Conservation (phyloP, 441 rosid species). For the Gossypium gossypioides region DNA sequence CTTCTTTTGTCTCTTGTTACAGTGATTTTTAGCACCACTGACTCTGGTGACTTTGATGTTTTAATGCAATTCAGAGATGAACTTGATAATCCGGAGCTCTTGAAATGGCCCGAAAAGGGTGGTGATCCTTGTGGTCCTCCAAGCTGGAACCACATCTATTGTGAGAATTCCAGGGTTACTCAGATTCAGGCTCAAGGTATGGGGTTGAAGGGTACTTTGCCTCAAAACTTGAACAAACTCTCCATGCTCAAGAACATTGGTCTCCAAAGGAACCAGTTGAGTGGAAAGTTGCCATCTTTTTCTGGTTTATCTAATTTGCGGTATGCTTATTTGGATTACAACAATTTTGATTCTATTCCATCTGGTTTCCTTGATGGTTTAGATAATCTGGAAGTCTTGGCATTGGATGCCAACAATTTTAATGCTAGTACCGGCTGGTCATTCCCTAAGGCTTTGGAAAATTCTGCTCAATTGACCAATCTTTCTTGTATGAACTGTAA, state of each 20-base stretch:
- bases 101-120: conserved; percentile 50
- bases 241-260: conserved; percentile 42
- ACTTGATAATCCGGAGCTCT: conserved; percentile 52
- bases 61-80: conserved; percentile 45
- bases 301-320: conserved; percentile 37
- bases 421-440: conserved; percentile 54
- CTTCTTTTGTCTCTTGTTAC: conserved; percentile 17
- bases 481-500: conserved; percentile 51
- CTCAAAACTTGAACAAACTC: conserved; percentile 44
- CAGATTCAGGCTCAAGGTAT: conserved; percentile 51
- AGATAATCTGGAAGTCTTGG: conserved; percentile 37
- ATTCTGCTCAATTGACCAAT: conserved; percentile 43
- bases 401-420: conserved; percentile 49
- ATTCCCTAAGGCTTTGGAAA: conserved; percentile 34
- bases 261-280: conserved; percentile 47
- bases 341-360: conserved; percentile 51
- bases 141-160: conserved; percentile 43
- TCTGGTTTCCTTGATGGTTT: conserved; percentile 47
- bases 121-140: conserved; percentile 56
- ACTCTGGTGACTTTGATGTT: conserved; percentile 42
- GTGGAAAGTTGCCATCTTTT: conserved; percentile 49
- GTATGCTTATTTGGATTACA: conserved; percentile 44
- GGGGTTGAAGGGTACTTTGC: conserved; percentile 51
- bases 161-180: conserved; percentile 36
- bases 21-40: conserved; percentile 30